Evolutionary conservation across 257 asterid genomes (phyloP).

Genomic region (Solanum lycopersicoides): DNA sequence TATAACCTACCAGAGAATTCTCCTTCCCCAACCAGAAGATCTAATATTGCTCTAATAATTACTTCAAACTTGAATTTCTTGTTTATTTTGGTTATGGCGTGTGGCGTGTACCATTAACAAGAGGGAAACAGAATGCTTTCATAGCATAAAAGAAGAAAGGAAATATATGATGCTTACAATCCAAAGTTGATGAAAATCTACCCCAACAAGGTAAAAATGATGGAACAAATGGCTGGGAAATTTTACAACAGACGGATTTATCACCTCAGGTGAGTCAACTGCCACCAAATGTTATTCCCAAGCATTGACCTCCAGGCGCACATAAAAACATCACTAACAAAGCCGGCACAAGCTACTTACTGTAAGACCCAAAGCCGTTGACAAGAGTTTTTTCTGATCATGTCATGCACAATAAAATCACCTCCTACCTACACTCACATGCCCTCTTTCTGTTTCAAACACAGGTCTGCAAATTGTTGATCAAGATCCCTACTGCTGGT

Average conservation of each 20-base stretch:
- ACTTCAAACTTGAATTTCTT: not conserved
- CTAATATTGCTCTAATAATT: too few species aligned
- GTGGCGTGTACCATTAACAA: not conserved
- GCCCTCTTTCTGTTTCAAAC: slow-evolving; percentile 62
- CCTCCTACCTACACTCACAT: slow-evolving; percentile 12
- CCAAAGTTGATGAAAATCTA: not conserved
- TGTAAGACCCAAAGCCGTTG: too few species aligned
- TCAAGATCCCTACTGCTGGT: slow-evolving; percentile 71
- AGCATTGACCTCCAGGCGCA: slow-evolving; percentile 83
- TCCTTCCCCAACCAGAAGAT: too few species aligned
- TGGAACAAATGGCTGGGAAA: not conserved
- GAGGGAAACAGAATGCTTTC: not conserved
- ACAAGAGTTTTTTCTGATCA: slow-evolving; percentile 11
- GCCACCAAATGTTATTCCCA: slow-evolving; percentile 34
- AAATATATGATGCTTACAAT: not conserved
- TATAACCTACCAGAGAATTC: too few species aligned
- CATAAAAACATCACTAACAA: not conserved
- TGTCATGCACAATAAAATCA: not conserved
- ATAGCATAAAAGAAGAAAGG: not conserved
- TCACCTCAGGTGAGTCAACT: slow-evolving; percentile 77
- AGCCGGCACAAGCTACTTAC: too few species aligned
- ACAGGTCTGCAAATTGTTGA: slow-evolving; percentile 58
- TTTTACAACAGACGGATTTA: slow-evolving; percentile 4
- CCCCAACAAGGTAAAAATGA: not conserved
- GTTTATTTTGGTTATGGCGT: not conserved